Conservation (phyloP, 305 asterid species). For the Fraxinus angustifolia region DNA sequence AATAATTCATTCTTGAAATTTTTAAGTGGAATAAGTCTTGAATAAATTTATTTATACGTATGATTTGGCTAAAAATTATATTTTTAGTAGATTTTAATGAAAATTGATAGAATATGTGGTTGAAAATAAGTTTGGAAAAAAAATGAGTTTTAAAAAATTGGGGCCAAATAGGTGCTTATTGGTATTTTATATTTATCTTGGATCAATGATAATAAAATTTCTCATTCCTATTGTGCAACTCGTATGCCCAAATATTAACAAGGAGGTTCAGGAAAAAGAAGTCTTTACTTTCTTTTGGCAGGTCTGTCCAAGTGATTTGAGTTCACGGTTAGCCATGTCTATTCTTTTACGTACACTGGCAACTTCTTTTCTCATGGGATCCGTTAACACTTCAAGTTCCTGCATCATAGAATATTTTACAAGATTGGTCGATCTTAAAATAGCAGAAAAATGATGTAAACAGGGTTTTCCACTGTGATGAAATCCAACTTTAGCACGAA, state of each 20-base stretch:
- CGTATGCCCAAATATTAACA: constrained; percentile 9
- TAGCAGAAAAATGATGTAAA: background rate
- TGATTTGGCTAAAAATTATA: background rate
- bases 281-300: constrained; percentile 78
- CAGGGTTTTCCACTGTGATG: background rate
- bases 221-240: constrained; percentile 43
- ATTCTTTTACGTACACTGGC: constrained; percentile 59
- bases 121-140: background rate
- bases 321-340: constrained; percentile 64
- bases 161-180: constrained; percentile 28
- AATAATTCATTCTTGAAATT: constrained; percentile 11
- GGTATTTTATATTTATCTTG: background rate
- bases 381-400: constrained; percentile 81
- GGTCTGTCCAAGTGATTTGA: constrained; percentile 68
- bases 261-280: constrained; percentile 9
- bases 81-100: too few relatives aligned
- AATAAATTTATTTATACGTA: background rate
- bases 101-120: background rate
- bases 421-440: background rate
- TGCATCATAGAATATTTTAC: constrained; percentile 1
- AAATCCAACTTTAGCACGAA: background rate
- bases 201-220: background rate
- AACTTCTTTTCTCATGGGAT: constrained; percentile 86
- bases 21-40: background rate
- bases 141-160: background rate